These are phyloP conservation scores for Halenospora varia DNA, from an alignment of 495 filamentous ascomycete species.

Conservation along the genomic window DNA sequence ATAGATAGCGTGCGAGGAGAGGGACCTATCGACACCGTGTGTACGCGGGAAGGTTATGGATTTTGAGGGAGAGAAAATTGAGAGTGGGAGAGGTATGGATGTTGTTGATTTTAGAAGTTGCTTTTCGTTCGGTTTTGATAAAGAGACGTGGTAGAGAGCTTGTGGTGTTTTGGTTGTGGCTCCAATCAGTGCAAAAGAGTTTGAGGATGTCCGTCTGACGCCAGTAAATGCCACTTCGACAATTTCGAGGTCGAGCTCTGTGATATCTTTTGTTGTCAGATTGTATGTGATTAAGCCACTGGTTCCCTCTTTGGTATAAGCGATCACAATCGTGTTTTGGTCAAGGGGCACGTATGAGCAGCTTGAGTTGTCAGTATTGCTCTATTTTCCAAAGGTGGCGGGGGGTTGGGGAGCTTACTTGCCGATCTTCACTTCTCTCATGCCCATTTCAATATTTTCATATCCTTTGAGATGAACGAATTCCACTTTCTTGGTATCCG, in stretches of 20 bases:
- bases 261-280: background rate
- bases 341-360: background rate
- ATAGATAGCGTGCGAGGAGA: slow-evolving; percentile 39
- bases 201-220: background rate
- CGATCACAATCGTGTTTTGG: background rate
- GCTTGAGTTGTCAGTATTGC: background rate
- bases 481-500: background rate
- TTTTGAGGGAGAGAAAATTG: slow-evolving; percentile 29
- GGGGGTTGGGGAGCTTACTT: background rate
- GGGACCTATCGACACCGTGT: slow-evolving; percentile 15
- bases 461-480: slow-evolving; percentile 6
- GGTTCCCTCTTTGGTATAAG: background rate
- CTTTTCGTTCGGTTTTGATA: slow-evolving; percentile 4
- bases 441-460: slow-evolving; percentile 8
- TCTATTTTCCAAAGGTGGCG: background rate
- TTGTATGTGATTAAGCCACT: background rate
- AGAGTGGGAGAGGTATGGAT: slow-evolving; percentile 16
- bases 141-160: slow-evolving; percentile 14
- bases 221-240: background rate
- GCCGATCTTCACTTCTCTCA: background rate
- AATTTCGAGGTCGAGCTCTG: background rate
- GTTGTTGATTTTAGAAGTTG: slow-evolving; percentile 12
- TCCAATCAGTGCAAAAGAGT: background rate
- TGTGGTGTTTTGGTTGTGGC: background rate
- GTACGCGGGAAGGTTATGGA: slow-evolving; percentile 34